Conservation (phyloP, 306 rosid species). For the Fagus crenata region DNA sequence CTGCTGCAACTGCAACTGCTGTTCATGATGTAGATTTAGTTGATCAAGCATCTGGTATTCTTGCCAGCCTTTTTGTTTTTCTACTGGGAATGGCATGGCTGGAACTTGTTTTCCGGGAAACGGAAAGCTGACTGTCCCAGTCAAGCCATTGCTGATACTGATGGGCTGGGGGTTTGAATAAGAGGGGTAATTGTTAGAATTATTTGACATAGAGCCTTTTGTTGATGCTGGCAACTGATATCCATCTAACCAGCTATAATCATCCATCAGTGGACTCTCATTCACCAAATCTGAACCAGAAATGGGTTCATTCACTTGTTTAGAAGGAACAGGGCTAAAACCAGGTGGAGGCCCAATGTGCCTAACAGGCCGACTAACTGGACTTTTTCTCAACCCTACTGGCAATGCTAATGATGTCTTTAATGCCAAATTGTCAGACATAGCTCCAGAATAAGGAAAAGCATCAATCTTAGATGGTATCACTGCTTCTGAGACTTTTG, state of each 20-base stretch:
- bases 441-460: slow-evolving; percentile 43
- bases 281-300: slow-evolving; percentile 43
- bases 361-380: slow-evolving; percentile 83
- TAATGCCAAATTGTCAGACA: slow-evolving; percentile 33
- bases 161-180: slow-evolving; percentile 45
- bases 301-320: slow-evolving; percentile 47
- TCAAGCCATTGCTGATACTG: slow-evolving; percentile 47
- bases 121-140: slow-evolving; percentile 63
- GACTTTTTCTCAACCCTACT: slow-evolving; percentile 49
- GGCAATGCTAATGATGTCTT: slow-evolving; percentile 43
- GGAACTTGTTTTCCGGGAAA: slow-evolving; percentile 87
- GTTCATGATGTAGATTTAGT: slow-evolving; percentile 59
- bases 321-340: slow-evolving; percentile 62
- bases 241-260: slow-evolving; percentile 99
- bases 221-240: slow-evolving; percentile 72
- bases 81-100: slow-evolving; percentile 49
- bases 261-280: slow-evolving; percentile 71
- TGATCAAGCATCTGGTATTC: slow-evolving; percentile 62
- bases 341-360: slow-evolving; percentile 98
- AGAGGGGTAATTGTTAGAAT: slow-evolving; percentile 41
- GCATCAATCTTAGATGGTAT: slow-evolving; percentile 48
- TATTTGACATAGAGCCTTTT: slow-evolving; percentile 43
- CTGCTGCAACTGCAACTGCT: slow-evolving; percentile 66
- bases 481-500: slow-evolving; percentile 47
- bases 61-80: slow-evolving; percentile 67